Base-by-base conservation (phyloP, 306 rosid species). In the Spatholobus suberectus region DNA sequence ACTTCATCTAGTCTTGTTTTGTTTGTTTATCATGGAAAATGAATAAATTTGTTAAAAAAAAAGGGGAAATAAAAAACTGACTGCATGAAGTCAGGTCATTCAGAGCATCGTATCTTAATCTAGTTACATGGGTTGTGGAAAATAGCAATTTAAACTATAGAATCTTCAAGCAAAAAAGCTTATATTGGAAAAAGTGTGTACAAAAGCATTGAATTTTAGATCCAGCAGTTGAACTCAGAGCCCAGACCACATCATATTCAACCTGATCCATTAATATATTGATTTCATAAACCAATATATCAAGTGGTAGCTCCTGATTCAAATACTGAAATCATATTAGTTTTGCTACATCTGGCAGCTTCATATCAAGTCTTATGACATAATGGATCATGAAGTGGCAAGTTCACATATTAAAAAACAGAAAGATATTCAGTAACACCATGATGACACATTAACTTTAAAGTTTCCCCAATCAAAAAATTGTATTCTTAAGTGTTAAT, bases 261-360 rank as follows among this genome's bases (percentile, higher is more conserved):
- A 63, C 20, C 20, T 78, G 27, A 17, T 34, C 14, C 9, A 59
- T 24, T 43, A 12, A 38, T 49, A 13, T 20, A 24, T 54, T 74
- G 15, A 51, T 35, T 55, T 55, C 38, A 34, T 10, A 37, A 54
- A 35, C 47, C 34, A 57, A 38, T 57, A 18, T 11, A 57, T 75
- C 34, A 13, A 21, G 70, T 57, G 27, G n/a, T 40, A 47, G 80
- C 79, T 55, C 43, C 71, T n/a, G 14, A 24, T 29, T 24, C 73
- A 77, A 32, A 14, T 47, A 77, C 14, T 11, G 14, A 18, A 35
- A 62, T 44, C 24, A 47, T 43, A 51, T 47, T 47, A 47, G 41
- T 3, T 78, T 66, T 46, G 10, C 52, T 35, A 27, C 27, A 21
- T 55, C 40, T 49, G 15, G 17, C 17, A 32, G 41, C 40, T 43